Conservation (phyloP, 768 basidiomycete genomes). For the Hemileccinum rubropunctum region DNA sequence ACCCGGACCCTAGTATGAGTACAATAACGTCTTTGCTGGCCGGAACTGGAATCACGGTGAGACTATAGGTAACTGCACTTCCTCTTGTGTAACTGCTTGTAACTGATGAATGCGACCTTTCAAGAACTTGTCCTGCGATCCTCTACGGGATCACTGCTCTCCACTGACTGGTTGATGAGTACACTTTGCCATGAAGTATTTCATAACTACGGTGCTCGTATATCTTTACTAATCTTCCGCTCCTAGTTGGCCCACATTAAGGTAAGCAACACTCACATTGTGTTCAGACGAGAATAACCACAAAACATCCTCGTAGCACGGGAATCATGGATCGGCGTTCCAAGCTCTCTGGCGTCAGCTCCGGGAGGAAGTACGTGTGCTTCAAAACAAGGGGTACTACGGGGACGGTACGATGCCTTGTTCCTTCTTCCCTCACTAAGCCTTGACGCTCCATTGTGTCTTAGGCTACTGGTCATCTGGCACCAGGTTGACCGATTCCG, state of each 20-base stretch:
- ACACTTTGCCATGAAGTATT: constrained; percentile 81
- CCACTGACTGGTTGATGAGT: constrained; percentile 68
- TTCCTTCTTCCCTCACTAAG: background rate
- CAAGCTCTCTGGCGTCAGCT: constrained; percentile 73
- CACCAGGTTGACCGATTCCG: constrained; percentile 64
- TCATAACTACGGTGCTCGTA: background rate
- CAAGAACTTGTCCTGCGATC: constrained; percentile 74
- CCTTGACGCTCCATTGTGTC: constrained; percentile 1
- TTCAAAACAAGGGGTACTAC: constrained; percentile 77
- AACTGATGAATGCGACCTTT: background rate
- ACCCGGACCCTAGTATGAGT: constrained; percentile 56
- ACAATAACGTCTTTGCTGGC: constrained; percentile 75
- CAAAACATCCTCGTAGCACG: constrained; percentile 47
- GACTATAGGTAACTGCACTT: constrained; percentile 54
- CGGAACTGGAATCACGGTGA: constrained; percentile 87
- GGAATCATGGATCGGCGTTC: constrained; percentile 77
- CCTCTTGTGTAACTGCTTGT: background rate
- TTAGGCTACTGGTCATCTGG: constrained; percentile 84
- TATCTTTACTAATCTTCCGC: constrained; percentile 4
- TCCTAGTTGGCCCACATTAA: constrained; percentile 78
- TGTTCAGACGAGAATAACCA: background rate
- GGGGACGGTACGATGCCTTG: constrained; percentile 60
- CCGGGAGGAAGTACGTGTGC: constrained; percentile 57
- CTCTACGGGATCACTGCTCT: constrained; percentile 55
- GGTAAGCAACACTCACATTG: constrained; percentile 35